Base-by-base conservation (phyloP, 495 filamentous ascomycete species). In the Penicillium paradoxum region DNA sequence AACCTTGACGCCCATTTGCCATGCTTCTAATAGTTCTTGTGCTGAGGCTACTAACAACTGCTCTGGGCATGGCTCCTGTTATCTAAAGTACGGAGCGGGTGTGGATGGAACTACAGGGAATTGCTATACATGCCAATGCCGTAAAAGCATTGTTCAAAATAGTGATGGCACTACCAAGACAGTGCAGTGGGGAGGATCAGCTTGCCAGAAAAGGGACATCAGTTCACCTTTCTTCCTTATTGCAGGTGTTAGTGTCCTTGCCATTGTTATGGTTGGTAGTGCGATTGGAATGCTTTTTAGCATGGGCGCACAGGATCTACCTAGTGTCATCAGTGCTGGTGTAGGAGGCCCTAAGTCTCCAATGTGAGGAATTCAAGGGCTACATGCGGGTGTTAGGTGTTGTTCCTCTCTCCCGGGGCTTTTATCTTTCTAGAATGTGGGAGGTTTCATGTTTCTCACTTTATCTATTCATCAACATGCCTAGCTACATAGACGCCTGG, bases 121-220 rank as follows among this genome's bases (percentile, higher is more conserved):
- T 37, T 96, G 93, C 78, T 97, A 85, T 66, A 73, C 75, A 29
- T 98, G 93, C 74, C 66, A 63, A 47, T 98, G 93, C 75, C 68
- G 68, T 27, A 62, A 76, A 14, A 79, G 76, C 1, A 64, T 77
- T 6, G 52, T 73, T 8, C 69, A 73, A n/a, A 75, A 72, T 22
- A 70, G 69, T 18, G 75, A 79, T 37, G 76, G 72, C 13, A 67
- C 67, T 15, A 67, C 58, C 11, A 78, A 78, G 58, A 83, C 76
- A 38, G 69, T 73, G 18, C 69, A 79, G 53, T 98, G 89, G 88
- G 92, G 84, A 44, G 93, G 93, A 11, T 71, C 82, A 29, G 86
- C 86, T 54, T 98, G 93, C 72, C 86, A 95, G 70, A 98, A 97
- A 80, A 84, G 84, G 62, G 91, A 98, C 67, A 71, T 97, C 40